phyloP scores from a whole-genome alignment of 1,284 basidiomycete genomes.

The Cystobasidiaceae sp. region DNA sequence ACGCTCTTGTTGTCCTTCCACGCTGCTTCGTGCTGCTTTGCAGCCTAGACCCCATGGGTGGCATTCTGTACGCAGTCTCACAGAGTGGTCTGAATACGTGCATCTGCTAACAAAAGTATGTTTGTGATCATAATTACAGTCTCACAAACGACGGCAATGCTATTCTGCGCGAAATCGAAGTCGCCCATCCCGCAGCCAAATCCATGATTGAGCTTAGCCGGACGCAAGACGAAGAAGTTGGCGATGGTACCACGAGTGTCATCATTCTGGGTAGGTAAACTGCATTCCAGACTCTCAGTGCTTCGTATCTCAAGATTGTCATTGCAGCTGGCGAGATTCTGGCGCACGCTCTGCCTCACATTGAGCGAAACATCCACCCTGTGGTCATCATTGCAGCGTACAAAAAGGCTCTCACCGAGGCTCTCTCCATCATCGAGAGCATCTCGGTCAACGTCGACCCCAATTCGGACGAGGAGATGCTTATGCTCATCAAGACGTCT shows the following conservation, averaged over 20 bases:
- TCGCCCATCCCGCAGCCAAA: conserved; percentile 96
- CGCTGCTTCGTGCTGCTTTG: too few relatives aligned
- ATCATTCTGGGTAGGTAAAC: conserved; percentile 80
- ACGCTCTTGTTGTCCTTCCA: neutral
- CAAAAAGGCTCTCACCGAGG: conserved; percentile 88
- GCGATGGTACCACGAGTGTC: conserved; percentile 94
- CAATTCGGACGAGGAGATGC: conserved; percentile 82
- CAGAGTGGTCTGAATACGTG: rapidly evolving
- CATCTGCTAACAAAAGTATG: neutral
- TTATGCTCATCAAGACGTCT: conserved; percentile 93
- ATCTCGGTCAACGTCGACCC: conserved; percentile 89
- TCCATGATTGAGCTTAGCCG: conserved; percentile 98
- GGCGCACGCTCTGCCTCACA: conserved; percentile 84
- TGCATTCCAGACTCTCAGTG: neutral
- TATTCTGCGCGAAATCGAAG: conserved; percentile 94
- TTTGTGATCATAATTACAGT: conserved; percentile 50
- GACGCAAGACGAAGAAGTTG: conserved; percentile 98
- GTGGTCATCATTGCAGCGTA: conserved; percentile 98
- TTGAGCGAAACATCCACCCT: conserved; percentile 95
- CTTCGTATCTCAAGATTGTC: neutral
- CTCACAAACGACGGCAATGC: conserved; percentile 97
- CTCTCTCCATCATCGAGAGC: conserved; percentile 76
- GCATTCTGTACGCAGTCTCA: conserved; percentile 66
- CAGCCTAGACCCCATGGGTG: conserved; percentile 70
- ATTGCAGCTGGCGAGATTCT: conserved; percentile 88